Conservation (phyloP, 2,329 filamentous ascomycete species). For the Aspergillus phoenicis region DNA sequence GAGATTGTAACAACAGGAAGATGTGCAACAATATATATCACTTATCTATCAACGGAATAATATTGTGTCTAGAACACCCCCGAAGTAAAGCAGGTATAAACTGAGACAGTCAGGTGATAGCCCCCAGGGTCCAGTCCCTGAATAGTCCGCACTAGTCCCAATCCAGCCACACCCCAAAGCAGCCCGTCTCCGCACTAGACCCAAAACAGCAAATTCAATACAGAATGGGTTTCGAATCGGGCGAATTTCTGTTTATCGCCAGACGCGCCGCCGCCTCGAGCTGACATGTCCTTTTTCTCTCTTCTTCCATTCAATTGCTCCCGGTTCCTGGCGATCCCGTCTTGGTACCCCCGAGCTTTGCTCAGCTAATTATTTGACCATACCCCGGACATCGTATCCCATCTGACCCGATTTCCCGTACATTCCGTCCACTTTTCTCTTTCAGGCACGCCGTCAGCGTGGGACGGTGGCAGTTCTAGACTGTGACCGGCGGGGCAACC, state of each 20-base stretch:
- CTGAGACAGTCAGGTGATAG: no score
- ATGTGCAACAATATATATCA: neutral
- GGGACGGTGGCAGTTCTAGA: neutral
- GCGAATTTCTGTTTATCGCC: conserved; percentile 2
- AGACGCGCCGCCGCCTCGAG: neutral
- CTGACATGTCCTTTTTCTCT: neutral
- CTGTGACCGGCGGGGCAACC: neutral
- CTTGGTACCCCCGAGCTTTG: neutral
- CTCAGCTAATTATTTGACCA: no score
- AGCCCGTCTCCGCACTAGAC: neutral
- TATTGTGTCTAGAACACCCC: neutral
- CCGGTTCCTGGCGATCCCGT: neutral
- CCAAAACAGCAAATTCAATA: neutral
- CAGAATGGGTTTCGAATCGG: neutral
- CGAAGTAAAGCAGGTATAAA: neutral
- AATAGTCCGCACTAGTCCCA: neutral
- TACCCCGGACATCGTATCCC: no score
- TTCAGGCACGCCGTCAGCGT: neutral
- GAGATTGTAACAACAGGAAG: neutral
- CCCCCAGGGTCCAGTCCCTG: neutral
- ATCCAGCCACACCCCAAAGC: neutral
- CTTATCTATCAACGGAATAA: neutral
- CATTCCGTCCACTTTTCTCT: neutral
- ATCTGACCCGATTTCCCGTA: no score
- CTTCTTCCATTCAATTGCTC: neutral